Evolutionary conservation across 2,329 filamentous ascomycete species (phyloP).

Genomic region (Botrytis deweyae): DNA sequence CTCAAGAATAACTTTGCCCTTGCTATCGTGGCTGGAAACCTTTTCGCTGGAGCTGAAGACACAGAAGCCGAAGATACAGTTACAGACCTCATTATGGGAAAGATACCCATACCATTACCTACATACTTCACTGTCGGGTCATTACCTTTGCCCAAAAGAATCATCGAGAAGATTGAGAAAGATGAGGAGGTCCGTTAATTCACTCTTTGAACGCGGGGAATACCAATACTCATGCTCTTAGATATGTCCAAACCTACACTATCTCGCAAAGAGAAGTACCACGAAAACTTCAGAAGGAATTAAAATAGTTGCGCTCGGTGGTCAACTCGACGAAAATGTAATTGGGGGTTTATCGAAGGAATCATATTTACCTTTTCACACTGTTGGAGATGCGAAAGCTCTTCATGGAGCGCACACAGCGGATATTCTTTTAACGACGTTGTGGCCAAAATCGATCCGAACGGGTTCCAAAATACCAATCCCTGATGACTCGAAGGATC

Average conservation of each 20-base stretch:
- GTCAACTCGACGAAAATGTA: slow-evolving; percentile 62
- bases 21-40: slow-evolving; percentile 78
- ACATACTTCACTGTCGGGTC: slow-evolving; percentile 88
- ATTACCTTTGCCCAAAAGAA: slow-evolving; percentile 64
- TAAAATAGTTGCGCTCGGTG: slow-evolving; percentile 83
- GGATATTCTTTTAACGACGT: slow-evolving; percentile 82
- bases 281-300: slow-evolving; percentile 89
- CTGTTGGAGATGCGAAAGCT: slow-evolving; percentile 70
- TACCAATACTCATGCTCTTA: slow-evolving; percentile 35
- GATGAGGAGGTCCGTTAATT: slow-evolving; percentile 55
- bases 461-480: slow-evolving; percentile 64
- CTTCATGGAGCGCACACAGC: slow-evolving; percentile 74
- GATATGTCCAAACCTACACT: slow-evolving; percentile 83
- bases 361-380: slow-evolving; percentile 75
- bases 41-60: slow-evolving; percentile 70
- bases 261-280: slow-evolving; percentile 42
- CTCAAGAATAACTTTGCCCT: slow-evolving; percentile 86
- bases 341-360: slow-evolving; percentile 65
- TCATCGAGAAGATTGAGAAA: slow-evolving; percentile 71
- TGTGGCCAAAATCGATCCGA: slow-evolving; percentile 78
- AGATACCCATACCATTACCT: slow-evolving; percentile 71
- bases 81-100: slow-evolving; percentile 66
- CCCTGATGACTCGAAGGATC: slow-evolving; percentile 50
- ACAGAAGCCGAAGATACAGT: slow-evolving; percentile 60
- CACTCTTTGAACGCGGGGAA: slow-evolving; percentile 9